Conservation (phyloP, 352 stramenopile genomes). For the Pythium angustatum region DNA sequence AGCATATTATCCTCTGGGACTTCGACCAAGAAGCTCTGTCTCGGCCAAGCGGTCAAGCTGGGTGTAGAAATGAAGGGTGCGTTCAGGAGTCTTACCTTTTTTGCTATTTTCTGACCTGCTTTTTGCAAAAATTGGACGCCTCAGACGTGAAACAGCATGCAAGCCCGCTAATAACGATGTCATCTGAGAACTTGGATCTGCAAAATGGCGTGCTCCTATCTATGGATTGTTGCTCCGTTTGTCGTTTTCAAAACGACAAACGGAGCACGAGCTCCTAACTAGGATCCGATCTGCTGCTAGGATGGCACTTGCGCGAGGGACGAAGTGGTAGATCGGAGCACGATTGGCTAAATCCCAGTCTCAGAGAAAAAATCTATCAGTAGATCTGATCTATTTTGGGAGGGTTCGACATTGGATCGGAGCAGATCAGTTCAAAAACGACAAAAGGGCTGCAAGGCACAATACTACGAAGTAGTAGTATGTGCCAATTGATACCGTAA, state of each 20-base stretch:
- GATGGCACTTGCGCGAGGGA: not conserved
- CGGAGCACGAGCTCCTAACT: slow-evolving; percentile 1
- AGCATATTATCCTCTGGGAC: no score
- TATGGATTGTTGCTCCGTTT: slow-evolving; percentile 11
- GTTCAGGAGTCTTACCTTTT: no score
- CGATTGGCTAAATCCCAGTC: not conserved
- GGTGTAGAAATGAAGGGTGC: no score
- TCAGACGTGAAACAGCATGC: no score
- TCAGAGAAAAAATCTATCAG: not conserved
- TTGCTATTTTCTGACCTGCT: no score
- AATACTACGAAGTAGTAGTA: not conserved
- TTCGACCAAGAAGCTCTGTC: no score
- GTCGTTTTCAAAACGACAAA: slow-evolving; percentile 15
- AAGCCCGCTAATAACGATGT: no score
- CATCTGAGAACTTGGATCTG: slow-evolving; percentile 15
- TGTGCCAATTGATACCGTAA: not conserved
- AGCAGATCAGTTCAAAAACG: slow-evolving; percentile 7
- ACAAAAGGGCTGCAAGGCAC: slow-evolving; percentile 4
- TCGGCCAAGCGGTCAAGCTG: no score
- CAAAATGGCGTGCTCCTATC: not conserved
- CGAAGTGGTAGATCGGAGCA: not conserved
- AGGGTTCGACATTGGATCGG: slow-evolving; percentile 2
- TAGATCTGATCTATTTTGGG: slow-evolving; percentile 14
- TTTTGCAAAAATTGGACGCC: no score
- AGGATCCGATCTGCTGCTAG: not conserved